Evolutionary conservation across 2,329 filamentous ascomycete genomes (phyloP), one percentile per base, ranked within the genome.

Genomic region (Metarhizium brunneum): DNA sequence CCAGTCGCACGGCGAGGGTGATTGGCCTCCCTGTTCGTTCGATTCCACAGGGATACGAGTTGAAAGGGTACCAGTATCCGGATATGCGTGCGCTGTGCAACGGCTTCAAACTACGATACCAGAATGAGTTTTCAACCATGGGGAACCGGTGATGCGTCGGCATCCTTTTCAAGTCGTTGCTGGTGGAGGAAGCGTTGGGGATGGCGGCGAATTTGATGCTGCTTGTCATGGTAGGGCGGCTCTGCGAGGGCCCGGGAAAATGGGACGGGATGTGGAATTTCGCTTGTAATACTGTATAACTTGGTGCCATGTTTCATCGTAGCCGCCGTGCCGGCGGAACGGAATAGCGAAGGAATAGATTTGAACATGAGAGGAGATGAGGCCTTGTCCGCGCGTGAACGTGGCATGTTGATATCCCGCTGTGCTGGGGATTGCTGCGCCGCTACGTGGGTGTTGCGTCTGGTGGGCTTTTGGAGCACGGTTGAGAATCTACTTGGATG

Each of bases 11-110:
- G 51, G 87, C 90, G 2, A 80, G 78, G 48, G 83, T 92, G 54
- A 85, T 88, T 60, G 85, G 84, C 50, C 92, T 92, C 86, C 83
- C 85, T 5, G 90, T 99, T 60, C 92, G 94, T 64, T 86, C 96
- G 42, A 88, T 97, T 18, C 94, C 94, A 2, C 88, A 95, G 65
- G 94, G 90, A 5, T 99, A 92, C 67, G 91, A 97, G 75, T 80
- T 99, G 64, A 85, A 91, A 73, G 88, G 88, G 62, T 88, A 88
- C 62, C 83, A 87, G 53, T 99, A 99, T 68, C 92, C 94, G 1
- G 92, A 97, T 65, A 96, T 97, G 88, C 82, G 87, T 62, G 90
- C 91, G 51, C 76, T 99, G 60, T 96, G 92, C 78, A 99, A 99
- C 73, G 94, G 92, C 6, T 97, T 97, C 79, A 97, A 97, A 79